Base-by-base conservation (phyloP, 345 rosid species). In the Corchorus capsularis region DNA sequence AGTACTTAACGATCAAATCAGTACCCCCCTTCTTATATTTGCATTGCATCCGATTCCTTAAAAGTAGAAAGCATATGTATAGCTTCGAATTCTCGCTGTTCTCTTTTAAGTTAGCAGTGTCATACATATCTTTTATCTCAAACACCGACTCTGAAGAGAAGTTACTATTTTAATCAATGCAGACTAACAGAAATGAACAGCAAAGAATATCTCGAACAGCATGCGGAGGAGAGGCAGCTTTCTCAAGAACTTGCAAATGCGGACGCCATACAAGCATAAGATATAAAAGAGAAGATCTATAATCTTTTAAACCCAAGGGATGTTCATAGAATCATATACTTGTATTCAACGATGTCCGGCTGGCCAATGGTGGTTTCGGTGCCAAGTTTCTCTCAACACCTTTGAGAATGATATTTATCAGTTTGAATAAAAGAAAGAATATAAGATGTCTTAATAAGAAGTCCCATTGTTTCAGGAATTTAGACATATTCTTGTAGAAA, bases 131-230 rank as follows among this genome's bases (percentile, higher is more conserved):
- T 9, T n/a, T 41, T 55, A 6, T 20, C n/a, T 12, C 16, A 14
- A 57, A 37, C 7, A 12, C 63, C 20, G 35, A 72, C 64, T 71
- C n/a, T 0, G 2, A 4, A 39, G 56, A 37, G 27, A 17, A 46
- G 22, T 27, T 3, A 39, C 43, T 39, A 3, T 3, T 39, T 39
- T 14, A 22, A 20, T 7, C 4, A 32, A 43, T 74, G 82, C 91
- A 96, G 99, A 80, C 82, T 93, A 82, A 93, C 97, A 52, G 97
- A 96, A 84, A 90, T 96, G 98, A 96, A 96, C 84, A 96, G 98
- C 89, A 92, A 86, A 83, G 97, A 93, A 85, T 95, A 88, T 87
- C 87, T 93, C 37, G 94, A 93, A 81, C 92, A 90, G 54, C 96
- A 92, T 46, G 87, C 87, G 0, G 82, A 86, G 55, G 82, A 76